Conservation (phyloP, 805 yeast genomes). For the Candida arabinofermentans region DNA sequence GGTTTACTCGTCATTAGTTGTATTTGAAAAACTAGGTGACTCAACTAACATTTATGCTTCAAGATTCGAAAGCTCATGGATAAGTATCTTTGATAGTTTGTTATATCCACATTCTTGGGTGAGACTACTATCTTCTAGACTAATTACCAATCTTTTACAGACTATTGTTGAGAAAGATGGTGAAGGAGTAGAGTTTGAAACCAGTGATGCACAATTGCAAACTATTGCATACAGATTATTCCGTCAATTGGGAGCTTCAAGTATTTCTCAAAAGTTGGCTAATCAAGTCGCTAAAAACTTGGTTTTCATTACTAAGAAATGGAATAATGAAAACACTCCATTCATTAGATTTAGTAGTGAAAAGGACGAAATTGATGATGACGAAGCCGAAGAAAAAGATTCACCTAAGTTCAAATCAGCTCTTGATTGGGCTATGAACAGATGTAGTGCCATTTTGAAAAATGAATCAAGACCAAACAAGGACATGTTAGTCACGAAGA, state of each 20-base stretch:
- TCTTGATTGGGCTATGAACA: constrained; percentile 58
- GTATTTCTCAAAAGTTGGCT: constrained; percentile 59
- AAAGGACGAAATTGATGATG: constrained; percentile 22
- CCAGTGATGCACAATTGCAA: constrained; percentile 46
- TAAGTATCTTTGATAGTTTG: constrained; percentile 46
- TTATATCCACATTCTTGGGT: constrained; percentile 93
- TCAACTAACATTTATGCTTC: constrained; percentile 35
- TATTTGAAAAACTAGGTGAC: constrained; percentile 24
- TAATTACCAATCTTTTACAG: constrained; percentile 50
- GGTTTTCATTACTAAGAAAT: constrained; percentile 52
- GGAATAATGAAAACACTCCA: constrained; percentile 47
- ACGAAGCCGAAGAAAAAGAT: constrained; percentile 22
- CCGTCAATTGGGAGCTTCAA: constrained; percentile 81
- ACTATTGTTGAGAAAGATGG: constrained; percentile 17
- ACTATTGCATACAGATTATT: constrained; percentile 61
- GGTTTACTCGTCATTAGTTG: constrained; percentile 61
- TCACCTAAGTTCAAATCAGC: constrained; percentile 33
- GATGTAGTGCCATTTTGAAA: constrained; percentile 59
- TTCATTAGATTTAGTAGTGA: constrained; percentile 26
- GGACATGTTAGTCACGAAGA: constrained; percentile 56
- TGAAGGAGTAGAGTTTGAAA: constrained; percentile 29
- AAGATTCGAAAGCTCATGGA: constrained; percentile 48
- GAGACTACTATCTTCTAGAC: constrained; percentile 59
- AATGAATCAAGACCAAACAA: constrained; percentile 53
- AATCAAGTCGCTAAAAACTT: constrained; percentile 63